phyloP scores from a whole-genome alignment of 106 monocot genomes.

The Agapanthus africanus region DNA sequence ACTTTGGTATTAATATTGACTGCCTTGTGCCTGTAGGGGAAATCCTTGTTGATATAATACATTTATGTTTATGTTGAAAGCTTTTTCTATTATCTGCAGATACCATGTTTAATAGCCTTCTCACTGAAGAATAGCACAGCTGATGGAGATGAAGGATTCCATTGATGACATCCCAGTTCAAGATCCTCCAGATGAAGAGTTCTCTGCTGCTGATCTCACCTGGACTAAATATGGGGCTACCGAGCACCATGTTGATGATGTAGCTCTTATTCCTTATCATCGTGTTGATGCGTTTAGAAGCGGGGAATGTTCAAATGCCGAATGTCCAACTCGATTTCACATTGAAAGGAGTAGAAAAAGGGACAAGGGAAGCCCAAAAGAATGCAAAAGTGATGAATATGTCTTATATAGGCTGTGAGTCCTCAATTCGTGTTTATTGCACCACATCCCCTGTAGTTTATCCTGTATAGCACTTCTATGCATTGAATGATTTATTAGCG shows the following conservation, averaged over 20 bases:
- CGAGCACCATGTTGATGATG: conserved; percentile 78
- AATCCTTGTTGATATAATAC: not conserved
- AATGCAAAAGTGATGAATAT: conserved; percentile 77
- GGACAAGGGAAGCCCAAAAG: conserved; percentile 52
- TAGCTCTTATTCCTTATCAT: conserved; percentile 77
- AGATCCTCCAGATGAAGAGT: conserved; percentile 66
- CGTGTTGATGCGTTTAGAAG: conserved; percentile 74
- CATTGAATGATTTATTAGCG: too few relatives aligned
- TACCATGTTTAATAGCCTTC: not conserved
- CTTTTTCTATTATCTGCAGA: not conserved
- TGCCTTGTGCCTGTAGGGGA: too few relatives aligned
- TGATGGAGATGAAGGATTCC: conserved; percentile 62
- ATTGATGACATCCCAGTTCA: conserved; percentile 73
- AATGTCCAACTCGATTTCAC: conserved; percentile 87
- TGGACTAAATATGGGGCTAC: conserved; percentile 71
- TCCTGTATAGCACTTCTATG: too few relatives aligned
- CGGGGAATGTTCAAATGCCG: conserved; percentile 64
- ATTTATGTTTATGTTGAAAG: not conserved
- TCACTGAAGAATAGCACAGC: not conserved
- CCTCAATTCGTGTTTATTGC: not conserved
- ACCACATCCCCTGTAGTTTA: too few relatives aligned
- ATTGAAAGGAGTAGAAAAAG: conserved; percentile 85
- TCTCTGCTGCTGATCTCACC: conserved; percentile 69
- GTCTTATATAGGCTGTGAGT: conserved; percentile 85
- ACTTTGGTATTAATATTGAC: too few relatives aligned